Base-by-base conservation (phyloP, 169 alveolate genomes). In the Plasmodium coatneyi region DNA sequence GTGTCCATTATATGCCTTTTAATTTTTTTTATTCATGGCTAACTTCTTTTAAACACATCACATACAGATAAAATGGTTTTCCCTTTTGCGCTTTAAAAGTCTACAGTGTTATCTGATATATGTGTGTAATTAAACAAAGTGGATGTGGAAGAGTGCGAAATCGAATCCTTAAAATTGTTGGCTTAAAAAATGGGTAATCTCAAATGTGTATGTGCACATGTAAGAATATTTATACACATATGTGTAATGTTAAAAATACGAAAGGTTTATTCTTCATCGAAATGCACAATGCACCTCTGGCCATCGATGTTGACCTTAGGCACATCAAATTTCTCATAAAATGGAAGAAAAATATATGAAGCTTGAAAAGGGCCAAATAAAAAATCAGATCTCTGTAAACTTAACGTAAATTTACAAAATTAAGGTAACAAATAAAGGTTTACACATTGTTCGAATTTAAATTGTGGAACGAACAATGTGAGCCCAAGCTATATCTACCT, bases 21-120 rank as follows among this genome's bases (percentile, higher is more conserved):
- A 83, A 7, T 3, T 39, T 70, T 39, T 71, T 70, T 71, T 71
- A 66, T 83, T 34, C 92, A 83, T 83, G 60, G 82, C 82, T 83
- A 71, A 70, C 39, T 36, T 83, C 22, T 83, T 52, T 81, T 22
- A 83, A 70, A 43, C 46, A 83, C 16, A 19, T 70, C 32, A 83
- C 10, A 83, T 4, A 83, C 7, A 83, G 41, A 28, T 66, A 70
- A 43, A 34, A 25, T 25, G 36, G 46, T 46, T 36, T 66, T 82
- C 43, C 71, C 71, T 36, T 28, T 19, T 34, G 32, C 41, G 41
- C 71, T 36, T 82, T 60, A 56, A n/a, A 82, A n/a, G 41, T 76
- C 22, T 56, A 36, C 49, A 76, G 32, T 39, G 41, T 66, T 66
- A 22, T 66, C 36, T 66, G 30, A 66, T 66, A 66, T 28, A 25